Evolutionary conservation across 208 protist genomes (phyloP).

Genomic region (Leishmania tarentolae): DNA sequence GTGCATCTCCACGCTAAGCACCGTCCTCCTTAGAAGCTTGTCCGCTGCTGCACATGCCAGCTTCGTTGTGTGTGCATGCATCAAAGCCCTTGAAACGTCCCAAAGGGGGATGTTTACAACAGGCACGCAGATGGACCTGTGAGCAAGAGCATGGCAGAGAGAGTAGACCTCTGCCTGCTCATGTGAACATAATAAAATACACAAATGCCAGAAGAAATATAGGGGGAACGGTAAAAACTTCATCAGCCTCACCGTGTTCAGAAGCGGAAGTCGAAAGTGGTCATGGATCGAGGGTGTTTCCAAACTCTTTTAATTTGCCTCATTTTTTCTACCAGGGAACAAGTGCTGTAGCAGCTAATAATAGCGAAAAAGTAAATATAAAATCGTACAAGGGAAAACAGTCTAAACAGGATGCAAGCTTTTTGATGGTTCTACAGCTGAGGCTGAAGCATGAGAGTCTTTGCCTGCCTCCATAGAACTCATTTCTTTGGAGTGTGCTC

Average conservation of each 20-base stretch:
- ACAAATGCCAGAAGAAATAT: neutral
- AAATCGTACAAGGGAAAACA: neutral
- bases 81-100: neutral
- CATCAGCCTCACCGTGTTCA: neutral
- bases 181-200: neutral
- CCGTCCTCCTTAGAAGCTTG: neutral
- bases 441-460: neutral
- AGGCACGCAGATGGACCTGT: neutral
- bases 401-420: neutral
- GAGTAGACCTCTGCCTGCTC: neutral
- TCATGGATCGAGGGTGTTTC: neutral
- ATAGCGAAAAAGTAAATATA: neutral
- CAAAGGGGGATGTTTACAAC: neutral
- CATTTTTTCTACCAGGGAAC: neutral
- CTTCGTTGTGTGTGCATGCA: neutral
- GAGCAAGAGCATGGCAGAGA: neutral
- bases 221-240: neutral
- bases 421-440: neutral
- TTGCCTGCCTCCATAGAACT: neutral
- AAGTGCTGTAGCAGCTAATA: neutral
- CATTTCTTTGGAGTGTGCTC: conserved; percentile 60
- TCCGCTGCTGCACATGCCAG: neutral
- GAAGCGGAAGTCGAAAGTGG: neutral
- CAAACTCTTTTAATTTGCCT: neutral
- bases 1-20: neutral